A percentile compares a stretch with the other conserved stretches of the same genome.
Evolutionary conservation across 2,329 filamentous ascomycete species (phyloP).

Genomic region (Hirsutella rhossiliensis): DNA sequence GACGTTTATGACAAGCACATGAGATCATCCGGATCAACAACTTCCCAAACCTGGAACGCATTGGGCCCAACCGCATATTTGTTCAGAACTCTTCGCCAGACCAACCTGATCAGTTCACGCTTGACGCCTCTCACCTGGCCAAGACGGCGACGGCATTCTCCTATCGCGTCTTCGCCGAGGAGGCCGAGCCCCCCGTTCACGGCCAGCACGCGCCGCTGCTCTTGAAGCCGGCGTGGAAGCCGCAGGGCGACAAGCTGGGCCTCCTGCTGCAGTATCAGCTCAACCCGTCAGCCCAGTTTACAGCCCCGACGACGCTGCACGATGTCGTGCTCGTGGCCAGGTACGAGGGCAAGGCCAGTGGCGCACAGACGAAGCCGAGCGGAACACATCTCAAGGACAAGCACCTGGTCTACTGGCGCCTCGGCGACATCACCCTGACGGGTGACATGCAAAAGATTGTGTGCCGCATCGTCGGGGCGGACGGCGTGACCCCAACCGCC

Average conservation of each 20-base stretch:
- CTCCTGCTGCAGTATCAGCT: conserved; percentile 75
- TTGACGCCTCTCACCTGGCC: conserved; percentile 62
- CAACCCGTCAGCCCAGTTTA: conserved; percentile 53
- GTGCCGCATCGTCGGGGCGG: conserved; percentile 64
- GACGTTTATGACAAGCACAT: conserved; percentile 22
- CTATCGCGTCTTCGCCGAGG: conserved; percentile 72
- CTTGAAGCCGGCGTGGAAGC: conserved; percentile 68
- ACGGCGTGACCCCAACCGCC: conserved; percentile 56
- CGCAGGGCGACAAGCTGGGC: conserved; percentile 74
- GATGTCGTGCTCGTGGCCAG: conserved; percentile 66
- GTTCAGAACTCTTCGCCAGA: conserved; percentile 55
- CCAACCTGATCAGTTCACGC: conserved; percentile 65
- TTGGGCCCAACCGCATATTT: conserved; percentile 88
- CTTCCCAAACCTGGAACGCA: conserved; percentile 76
- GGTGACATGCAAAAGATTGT: conserved; percentile 64
- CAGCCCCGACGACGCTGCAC: conserved; percentile 34
- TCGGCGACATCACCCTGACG: conserved; percentile 61
- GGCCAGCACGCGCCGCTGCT: conserved; percentile 57
- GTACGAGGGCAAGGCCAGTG: conserved; percentile 56
- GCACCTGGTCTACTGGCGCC: conserved; percentile 67
- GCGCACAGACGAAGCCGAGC: conserved; percentile 64
- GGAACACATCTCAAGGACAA: conserved; percentile 73
- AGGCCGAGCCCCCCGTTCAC: conserved; percentile 30
- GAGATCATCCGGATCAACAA: conserved; percentile 77
- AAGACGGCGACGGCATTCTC: conserved; percentile 78